Evolutionary conservation across 352 stramenopile species (phyloP), one percentile per base, ranked within the genome.

Genomic region (Pythium aquatile): DNA sequence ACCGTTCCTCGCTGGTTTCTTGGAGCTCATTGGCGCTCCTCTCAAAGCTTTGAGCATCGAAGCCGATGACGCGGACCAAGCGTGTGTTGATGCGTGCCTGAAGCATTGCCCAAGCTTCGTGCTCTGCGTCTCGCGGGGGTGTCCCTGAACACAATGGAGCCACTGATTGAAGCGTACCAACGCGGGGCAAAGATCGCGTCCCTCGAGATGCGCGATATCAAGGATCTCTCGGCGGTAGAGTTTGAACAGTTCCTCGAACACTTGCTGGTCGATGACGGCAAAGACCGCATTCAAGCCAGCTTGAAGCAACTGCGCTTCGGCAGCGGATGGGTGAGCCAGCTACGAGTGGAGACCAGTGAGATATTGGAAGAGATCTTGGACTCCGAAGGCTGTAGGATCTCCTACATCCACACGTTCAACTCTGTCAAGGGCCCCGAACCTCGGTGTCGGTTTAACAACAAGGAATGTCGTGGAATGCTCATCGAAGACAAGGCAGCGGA

Each of bases 191-290:
- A 40, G 26, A 46, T 65, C 16, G 32, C 35, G 5, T 52, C 48
- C 14, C 48, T 65, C 24, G 58, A 65, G 16, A 51, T 46, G 11
- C 24, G 58, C 10, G 58, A 65, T 20, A 57, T 65, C 16, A 28
- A 51, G 20, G 3, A 33, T 16, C 47, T 65, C 8, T 47, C 58
- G 9, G 58, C 30, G n/a, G 16, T 17, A 7, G 47, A 57, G 13
- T 51, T 65, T 10, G 48, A 58, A 17, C 42, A 24, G 5, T 65
- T 65, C 37, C 37, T 58, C 13, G 8, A 20, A 3, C n/a, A 65
- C 49, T 32, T 65, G 1, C 47, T 53, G 13, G 14, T 30, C 13
- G 13, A 54, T 2, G 24, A 24, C 9, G 35, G 17, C 3, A 13
- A 46, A 30, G 44, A 65, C 47, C 47, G 48, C 3, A 65, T 59